Conservation (phyloP, 805 yeast species). For the Saccharomyces kudriavzevii region DNA sequence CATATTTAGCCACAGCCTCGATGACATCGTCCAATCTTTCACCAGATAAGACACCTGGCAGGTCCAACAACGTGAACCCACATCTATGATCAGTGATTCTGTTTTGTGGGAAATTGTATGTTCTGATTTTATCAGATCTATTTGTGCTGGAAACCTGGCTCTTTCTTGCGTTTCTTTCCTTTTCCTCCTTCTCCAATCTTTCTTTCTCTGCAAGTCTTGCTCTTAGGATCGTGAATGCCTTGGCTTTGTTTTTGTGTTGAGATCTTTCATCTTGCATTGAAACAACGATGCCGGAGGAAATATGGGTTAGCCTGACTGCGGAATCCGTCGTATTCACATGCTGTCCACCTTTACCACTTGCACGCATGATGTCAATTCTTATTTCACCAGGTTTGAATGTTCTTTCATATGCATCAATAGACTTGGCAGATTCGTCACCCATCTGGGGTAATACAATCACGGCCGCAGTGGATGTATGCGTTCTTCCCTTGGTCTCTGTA, state of each 20-base stretch:
- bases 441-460: slow-evolving; percentile 86
- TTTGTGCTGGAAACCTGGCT: slow-evolving; percentile 86
- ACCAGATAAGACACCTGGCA: slow-evolving; percentile 60
- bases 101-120: slow-evolving; percentile 89
- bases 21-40: slow-evolving; percentile 47
- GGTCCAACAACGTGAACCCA: slow-evolving; percentile 67
- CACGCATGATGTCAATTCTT: slow-evolving; percentile 92
- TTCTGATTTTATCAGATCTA: slow-evolving; percentile 85
- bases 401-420: slow-evolving; percentile 49
- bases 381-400: slow-evolving; percentile 80
- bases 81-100: slow-evolving; percentile 92
- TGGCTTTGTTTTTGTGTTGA: slow-evolving; percentile 88
- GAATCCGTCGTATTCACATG: slow-evolving; percentile 97
- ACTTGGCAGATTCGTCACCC: slow-evolving; percentile 44
- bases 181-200: slow-evolving; percentile 51
- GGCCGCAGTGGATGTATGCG: slow-evolving; percentile 94
- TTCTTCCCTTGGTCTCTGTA: slow-evolving; percentile 88
- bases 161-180: slow-evolving; percentile 58
- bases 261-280: slow-evolving; percentile 92
- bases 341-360: slow-evolving; percentile 97
- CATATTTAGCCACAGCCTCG: slow-evolving; percentile 41
- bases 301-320: slow-evolving; percentile 86
- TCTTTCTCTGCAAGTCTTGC: slow-evolving; percentile 81
- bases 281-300: slow-evolving; percentile 84
- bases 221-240: slow-evolving; percentile 74